Base-by-base conservation (phyloP, 345 rosid species). In the Aegle marmelos region DNA sequence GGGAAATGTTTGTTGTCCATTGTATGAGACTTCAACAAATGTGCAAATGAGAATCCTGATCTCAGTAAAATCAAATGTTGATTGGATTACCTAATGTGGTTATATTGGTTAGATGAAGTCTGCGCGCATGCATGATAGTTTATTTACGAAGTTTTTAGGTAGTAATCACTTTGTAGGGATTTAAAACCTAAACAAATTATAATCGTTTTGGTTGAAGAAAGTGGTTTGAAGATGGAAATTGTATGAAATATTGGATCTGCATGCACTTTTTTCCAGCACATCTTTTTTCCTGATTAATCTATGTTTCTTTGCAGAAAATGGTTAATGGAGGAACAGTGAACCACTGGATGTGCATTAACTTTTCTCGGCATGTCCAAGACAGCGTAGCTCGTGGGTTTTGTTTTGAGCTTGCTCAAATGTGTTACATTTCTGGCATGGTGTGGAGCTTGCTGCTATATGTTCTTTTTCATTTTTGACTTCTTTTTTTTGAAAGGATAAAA, bases 371-470 rank as follows among this genome's bases (percentile, higher is more conserved):
- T 68, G 97, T 96, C 57, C 95, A 89, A 83, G 99, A 96, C 24
- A 80, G 84, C 37, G 78, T 89, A 33, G 98, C 98, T 0, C 85
- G 85, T 56, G 89, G 91, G 16, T 96, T 96, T 82, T 97, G 99
- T 86, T 76, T 74, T 17, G 98, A 97, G 83, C 98, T 97, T 77
- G 98, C 98, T 54, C 97, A 90, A 60, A 97, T 97, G 99, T 97
- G 99, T 76, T 54, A 86, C 70, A 72, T 84, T 53, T 94, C 98
- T 81, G 99, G 99, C 86, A 97, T 97, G 98, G 99, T 95, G 87
- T 79, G 79, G 72, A 33, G 64, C 62, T 65, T 13, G 28, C 70
- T 27, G 10, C 64, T 54, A 28, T 50, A 14, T 24, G 14, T 76
- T 68, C 33, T 70, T 50, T 30, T 34, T n/a, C 7, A 21, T 30